phyloP scores from a whole-genome alignment of 2,329 filamentous ascomycete species.

The Laburnicola sp. region DNA sequence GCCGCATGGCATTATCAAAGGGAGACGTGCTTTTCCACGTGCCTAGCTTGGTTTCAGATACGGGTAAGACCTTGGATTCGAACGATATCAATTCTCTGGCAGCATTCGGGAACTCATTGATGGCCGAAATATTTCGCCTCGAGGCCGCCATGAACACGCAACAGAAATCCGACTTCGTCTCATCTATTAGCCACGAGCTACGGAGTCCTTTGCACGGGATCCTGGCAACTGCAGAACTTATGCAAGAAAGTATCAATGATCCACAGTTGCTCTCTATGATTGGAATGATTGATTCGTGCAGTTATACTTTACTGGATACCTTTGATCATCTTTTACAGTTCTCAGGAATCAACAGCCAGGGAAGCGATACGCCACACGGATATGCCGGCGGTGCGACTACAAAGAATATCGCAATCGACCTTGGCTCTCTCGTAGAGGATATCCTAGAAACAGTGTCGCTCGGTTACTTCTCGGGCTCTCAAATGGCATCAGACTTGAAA shows the following conservation, averaged over 20 bases:
- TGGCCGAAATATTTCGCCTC: conserved; percentile 37
- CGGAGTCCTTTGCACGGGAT: conserved; percentile 48
- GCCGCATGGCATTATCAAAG: conserved; percentile 32
- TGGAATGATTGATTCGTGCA: conserved; percentile 56
- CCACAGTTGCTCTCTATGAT: too few species aligned
- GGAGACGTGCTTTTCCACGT: conserved; percentile 24
- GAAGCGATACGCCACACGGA: too few species aligned
- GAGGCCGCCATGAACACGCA: conserved; percentile 39
- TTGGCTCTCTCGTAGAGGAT: too few species aligned
- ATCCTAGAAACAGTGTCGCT: too few species aligned
- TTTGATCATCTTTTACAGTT: too few species aligned
- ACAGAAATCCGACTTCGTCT: conserved; percentile 57
- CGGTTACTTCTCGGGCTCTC: too few species aligned
- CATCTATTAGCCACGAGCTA: conserved; percentile 58
- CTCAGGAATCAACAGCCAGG: too few species aligned
- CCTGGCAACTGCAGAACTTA: conserved; percentile 53
- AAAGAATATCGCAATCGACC: too few species aligned
- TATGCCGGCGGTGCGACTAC: too few species aligned
- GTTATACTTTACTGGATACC: conserved; percentile 55
- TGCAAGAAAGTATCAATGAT: too few species aligned
- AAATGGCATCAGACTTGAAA: too few species aligned
- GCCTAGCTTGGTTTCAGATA: conserved; percentile 21
- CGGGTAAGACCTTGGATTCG: conserved; percentile 18
- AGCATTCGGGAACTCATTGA: conserved; percentile 10
- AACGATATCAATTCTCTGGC: conserved; percentile 14